phyloP scores from a whole-genome alignment of 78 protist genomes.

The Corallochytrium limacisporum region DNA sequence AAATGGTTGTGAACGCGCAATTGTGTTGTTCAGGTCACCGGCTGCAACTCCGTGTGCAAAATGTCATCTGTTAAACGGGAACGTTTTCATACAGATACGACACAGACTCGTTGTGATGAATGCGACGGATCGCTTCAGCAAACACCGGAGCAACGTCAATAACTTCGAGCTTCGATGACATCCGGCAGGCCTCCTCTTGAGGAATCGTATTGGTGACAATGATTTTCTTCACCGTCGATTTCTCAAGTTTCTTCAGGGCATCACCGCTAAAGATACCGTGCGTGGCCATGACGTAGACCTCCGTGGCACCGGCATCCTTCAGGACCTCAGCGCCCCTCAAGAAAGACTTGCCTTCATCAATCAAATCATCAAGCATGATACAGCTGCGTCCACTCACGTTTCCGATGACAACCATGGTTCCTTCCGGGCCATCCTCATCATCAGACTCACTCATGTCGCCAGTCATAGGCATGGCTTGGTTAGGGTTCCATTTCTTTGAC shows the following conservation, averaged over 20 bases:
- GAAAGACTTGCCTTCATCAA: slow-evolving; percentile 48
- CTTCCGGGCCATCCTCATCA: too few relatives aligned
- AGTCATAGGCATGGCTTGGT: too few relatives aligned
- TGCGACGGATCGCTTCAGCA: slow-evolving; percentile 36
- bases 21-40: too few relatives aligned
- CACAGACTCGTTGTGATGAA: slow-evolving; percentile 29
- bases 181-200: slow-evolving; percentile 19
- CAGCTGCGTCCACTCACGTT: slow-evolving; percentile 8
- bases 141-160: slow-evolving; percentile 22
- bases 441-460: too few relatives aligned
- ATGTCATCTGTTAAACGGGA: background rate
- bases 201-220: slow-evolving; percentile 65
- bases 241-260: slow-evolving; percentile 44
- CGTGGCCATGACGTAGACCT: slow-evolving; percentile 28
- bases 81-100: slow-evolving; percentile 4
- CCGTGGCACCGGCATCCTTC: slow-evolving; percentile 39
- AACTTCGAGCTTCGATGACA: slow-evolving; percentile 7
- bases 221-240: slow-evolving; percentile 21
- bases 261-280: slow-evolving; percentile 40
- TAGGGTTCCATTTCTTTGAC: too few relatives aligned
- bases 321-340: slow-evolving; percentile 34
- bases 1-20: too few relatives aligned
- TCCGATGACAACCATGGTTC: background rate
- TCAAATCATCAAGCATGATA: slow-evolving; percentile 43
- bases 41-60: too few relatives aligned